phyloP scores from a whole-genome alignment of 306 rosid genomes.

The Gynostemma pentaphyllum region DNA sequence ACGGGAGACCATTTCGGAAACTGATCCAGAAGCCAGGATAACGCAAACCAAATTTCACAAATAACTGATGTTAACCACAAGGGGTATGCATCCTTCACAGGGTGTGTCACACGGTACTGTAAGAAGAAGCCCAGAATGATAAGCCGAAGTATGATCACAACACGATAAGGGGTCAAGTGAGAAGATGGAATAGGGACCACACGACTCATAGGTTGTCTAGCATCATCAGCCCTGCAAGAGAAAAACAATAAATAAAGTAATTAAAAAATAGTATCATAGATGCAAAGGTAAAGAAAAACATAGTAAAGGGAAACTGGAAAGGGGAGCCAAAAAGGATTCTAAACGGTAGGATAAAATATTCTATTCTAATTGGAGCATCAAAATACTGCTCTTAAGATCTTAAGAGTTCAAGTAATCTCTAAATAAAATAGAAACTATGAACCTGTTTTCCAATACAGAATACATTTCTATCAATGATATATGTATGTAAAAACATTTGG shows the following conservation, averaged over 20 bases:
- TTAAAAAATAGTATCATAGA: not conserved
- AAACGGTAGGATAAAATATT: too few species aligned
- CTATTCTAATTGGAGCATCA: too few species aligned
- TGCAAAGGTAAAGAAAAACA: not conserved
- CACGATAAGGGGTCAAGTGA: slow-evolving; percentile 87
- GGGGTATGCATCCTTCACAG: slow-evolving; percentile 87
- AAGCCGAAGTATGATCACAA: slow-evolving; percentile 80
- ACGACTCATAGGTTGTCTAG: slow-evolving; percentile 91
- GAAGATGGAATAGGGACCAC: slow-evolving; percentile 81
- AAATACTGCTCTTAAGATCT: too few species aligned
- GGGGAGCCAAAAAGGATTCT: too few species aligned
- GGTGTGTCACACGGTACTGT: slow-evolving; percentile 94
- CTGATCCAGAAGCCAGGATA: slow-evolving; percentile 98
- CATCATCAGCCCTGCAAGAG: slow-evolving; percentile 83
- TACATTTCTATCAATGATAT: too few species aligned
- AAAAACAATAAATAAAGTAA: not conserved
- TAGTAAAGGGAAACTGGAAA: not conserved
- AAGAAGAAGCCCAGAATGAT: slow-evolving; percentile 89
- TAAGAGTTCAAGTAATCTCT: too few species aligned
- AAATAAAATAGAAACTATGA: too few species aligned
- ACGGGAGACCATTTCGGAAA: slow-evolving; percentile 94
- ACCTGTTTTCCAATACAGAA: too few species aligned
- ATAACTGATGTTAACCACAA: slow-evolving; percentile 90
- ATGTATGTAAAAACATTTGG: not conserved
- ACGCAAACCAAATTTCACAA: slow-evolving; percentile 99